Evolutionary conservation across 1,284 basidiomycete genomes (phyloP).

Genomic region (Pisolithus thermaeus): DNA sequence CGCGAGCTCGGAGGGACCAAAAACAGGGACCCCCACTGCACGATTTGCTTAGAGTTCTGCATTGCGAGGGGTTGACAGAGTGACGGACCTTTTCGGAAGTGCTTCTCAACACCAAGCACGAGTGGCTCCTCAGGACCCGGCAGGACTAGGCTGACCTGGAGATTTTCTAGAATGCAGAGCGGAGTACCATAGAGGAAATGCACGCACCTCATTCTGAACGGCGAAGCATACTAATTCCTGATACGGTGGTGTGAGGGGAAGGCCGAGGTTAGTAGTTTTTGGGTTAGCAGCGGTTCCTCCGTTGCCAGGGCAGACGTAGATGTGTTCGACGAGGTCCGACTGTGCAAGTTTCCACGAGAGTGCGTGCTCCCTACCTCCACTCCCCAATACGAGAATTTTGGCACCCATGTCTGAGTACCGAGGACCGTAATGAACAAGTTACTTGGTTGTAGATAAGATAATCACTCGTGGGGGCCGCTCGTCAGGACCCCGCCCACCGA

Average conservation of each 20-base stretch:
- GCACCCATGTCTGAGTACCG: constrained; percentile 35
- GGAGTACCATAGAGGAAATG: background rate
- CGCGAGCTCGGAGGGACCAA: constrained; percentile 87
- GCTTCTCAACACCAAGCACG: constrained; percentile 90
- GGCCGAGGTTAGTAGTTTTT: constrained; percentile 70
- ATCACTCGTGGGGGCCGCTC: background rate
- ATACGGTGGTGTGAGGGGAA: constrained; percentile 55
- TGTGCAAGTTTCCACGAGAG: constrained; percentile 87
- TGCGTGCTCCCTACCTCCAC: constrained; percentile 95
- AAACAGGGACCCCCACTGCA: constrained; percentile 90
- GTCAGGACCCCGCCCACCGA: background rate
- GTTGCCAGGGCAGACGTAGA: constrained; percentile 92
- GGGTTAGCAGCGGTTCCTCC: constrained; percentile 74
- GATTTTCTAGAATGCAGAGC: constrained; percentile 11
- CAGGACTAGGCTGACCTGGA: constrained; percentile 78
- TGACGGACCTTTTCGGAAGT: constrained; percentile 80
- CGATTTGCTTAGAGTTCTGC: constrained; percentile 12
- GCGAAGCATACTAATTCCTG: constrained; percentile 64
- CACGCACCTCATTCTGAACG: constrained; percentile 55
- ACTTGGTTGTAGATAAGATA: background rate
- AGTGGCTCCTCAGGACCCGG: constrained; percentile 97
- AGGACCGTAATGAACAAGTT: no score
- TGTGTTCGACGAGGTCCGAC: constrained; percentile 73
- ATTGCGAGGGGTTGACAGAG: constrained; percentile 3
- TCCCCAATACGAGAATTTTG: constrained; percentile 81